Percentiles rank a stretch among this genome's conserved stretches.
These are phyloP conservation scores for Russula sp. DNA, from an alignment of 768 basidiomycete species.

Conservation along the genomic window DNA sequence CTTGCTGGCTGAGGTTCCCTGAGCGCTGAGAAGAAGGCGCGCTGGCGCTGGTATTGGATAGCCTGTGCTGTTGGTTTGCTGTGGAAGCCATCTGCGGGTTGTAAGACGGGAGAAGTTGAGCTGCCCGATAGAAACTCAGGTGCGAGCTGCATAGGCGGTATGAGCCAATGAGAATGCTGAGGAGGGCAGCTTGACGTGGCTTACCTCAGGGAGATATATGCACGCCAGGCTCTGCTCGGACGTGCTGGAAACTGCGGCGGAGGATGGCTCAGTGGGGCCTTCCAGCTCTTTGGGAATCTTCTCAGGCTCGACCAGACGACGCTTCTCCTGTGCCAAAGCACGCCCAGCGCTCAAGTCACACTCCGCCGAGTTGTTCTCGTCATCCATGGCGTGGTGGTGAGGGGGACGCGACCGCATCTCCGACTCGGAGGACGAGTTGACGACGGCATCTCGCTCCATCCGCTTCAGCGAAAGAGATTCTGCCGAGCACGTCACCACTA, in stretches of 20 bases:
- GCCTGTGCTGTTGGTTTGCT: slow-evolving; percentile 8
- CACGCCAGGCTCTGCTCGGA: slow-evolving; percentile 16
- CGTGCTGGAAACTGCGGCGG: not conserved
- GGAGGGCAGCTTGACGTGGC: not conserved
- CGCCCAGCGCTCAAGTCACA: not conserved
- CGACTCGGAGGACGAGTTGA: slow-evolving; percentile 4
- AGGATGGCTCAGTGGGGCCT: not conserved
- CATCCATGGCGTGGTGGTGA: not conserved
- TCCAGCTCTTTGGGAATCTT: not conserved
- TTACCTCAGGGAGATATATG: slow-evolving; percentile 18
- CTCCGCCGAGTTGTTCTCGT: not conserved
- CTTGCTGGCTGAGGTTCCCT: slow-evolving; percentile 2
- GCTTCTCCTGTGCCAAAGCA: slow-evolving; percentile 3
- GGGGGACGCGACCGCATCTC: slow-evolving; percentile 4
- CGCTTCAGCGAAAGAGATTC: slow-evolving; percentile 11
- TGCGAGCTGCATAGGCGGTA: slow-evolving; percentile 5
- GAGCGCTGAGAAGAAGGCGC: slow-evolving; percentile 12
- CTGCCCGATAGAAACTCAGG: slow-evolving; percentile 19
- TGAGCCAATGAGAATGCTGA: not conserved
- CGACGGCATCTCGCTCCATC: not conserved
- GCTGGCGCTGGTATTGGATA: slow-evolving; percentile 9
- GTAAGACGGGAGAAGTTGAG: slow-evolving; percentile 14
- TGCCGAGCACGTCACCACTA: slow-evolving; percentile 18
- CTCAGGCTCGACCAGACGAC: not conserved
- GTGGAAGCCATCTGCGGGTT: slow-evolving; percentile 18